Evolutionary conservation across 805 yeast genomes (phyloP), one percentile per base, ranked within the genome.

Genomic region (Barnettozyma vustinii): DNA sequence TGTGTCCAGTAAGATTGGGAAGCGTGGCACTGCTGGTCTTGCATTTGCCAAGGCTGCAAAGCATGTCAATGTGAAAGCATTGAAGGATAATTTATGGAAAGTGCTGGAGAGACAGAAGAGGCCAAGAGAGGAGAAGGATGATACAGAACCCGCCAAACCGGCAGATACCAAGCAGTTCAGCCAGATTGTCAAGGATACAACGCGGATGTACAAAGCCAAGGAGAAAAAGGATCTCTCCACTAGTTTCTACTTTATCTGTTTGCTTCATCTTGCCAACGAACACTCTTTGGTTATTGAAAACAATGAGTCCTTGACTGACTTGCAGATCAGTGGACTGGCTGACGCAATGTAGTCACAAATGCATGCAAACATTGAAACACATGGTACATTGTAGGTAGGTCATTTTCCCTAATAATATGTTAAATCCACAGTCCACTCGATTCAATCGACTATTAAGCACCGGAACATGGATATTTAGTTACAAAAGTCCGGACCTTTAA

Each of bases 261-360:
- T 88, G 58, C 67, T 89, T 33, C 97, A 89, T 67, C 70, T 89
- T 55, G 96, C 96, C 13, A 89, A 90, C 61, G 97, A 89, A 63
- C 83, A 86, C 59, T 92, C 91, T 1, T 69, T 89, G 27, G 61
- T 69, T 7, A 74, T 89, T 7, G 53, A 56, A 35, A 58, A 55
- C 45, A 52, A 49, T 19, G 53, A 50, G 9, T 46, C 50, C 10
- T 27, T 58, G n/a, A 51, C 52, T 15, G 61, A 58, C 41, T 44
- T 58, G 41, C 44, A 49, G 21, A 50, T 50, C 26, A 43, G 42
- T 4, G 52, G 48, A 13, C 13, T 40, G 39, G n/a, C n/a, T 30
- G 33, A 13, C 16, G 33, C 33, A 9, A 30, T n/a, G 5, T 30
- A 30, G 33, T 30, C 33, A 30, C n/a, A 30, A 15, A 23, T n/a